Conservation (phyloP, 2,329 filamentous ascomycete species). For the Alternaria sp. region DNA sequence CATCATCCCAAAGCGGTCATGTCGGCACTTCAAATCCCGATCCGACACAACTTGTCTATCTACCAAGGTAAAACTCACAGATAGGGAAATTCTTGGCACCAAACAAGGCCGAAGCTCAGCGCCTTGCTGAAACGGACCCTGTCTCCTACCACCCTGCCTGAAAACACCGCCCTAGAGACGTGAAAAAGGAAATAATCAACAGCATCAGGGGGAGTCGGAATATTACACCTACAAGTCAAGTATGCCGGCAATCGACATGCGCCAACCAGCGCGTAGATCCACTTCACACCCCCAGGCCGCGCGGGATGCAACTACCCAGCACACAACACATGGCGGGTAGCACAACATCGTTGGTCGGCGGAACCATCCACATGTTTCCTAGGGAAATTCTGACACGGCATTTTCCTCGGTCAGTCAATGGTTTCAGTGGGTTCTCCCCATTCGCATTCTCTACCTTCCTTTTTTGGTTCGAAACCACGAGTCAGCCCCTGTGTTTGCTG, state of each 20-base stretch:
- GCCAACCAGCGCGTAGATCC: constrained; percentile 1
- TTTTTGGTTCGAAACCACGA: constrained; percentile 3
- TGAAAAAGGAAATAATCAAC: constrained; percentile 8
- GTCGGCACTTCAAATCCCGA: constrained; percentile 1
- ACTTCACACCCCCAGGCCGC: background rate
- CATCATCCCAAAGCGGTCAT: background rate
- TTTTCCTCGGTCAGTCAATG: constrained; percentile 7
- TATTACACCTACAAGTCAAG: constrained; percentile 15
- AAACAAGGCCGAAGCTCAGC: constrained; percentile 4
- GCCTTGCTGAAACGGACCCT: constrained; percentile 4
- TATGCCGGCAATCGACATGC: constrained; percentile 12
- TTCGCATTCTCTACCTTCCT: background rate
- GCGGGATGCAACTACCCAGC: constrained; percentile 8
- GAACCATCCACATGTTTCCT: constrained; percentile 4
- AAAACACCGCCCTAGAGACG: background rate
- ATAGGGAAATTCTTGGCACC: constrained; percentile 3
- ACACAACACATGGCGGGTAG: constrained; percentile 7
- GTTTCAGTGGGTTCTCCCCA: background rate
- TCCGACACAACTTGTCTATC: background rate
- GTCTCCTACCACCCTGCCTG: background rate
- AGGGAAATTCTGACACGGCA: constrained; percentile 4
- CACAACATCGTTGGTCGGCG: constrained; percentile 4
- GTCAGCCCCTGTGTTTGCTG: constrained; percentile 7
- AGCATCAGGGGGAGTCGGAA: constrained; percentile 1
- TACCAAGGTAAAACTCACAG: background rate